These are phyloP conservation scores for Coprinopsis strossmayeri DNA, from an alignment of 768 basidiomycete genomes.

Conservation along the genomic window DNA sequence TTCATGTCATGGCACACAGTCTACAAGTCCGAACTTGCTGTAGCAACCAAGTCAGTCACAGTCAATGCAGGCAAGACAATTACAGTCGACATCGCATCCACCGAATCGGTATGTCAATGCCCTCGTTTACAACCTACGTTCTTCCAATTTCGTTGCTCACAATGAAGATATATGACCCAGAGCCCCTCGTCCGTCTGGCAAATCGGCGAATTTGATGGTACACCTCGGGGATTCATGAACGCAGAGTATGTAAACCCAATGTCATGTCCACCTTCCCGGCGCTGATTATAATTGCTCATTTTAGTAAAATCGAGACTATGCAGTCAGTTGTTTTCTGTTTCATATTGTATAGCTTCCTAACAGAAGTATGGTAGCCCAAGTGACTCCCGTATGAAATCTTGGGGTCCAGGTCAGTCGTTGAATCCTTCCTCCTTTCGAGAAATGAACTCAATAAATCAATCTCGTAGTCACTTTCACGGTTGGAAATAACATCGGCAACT, in stretches of 20 bases:
- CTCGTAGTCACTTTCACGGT: slow-evolving; percentile 25
- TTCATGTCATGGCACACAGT: slow-evolving; percentile 15
- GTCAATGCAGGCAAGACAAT: slow-evolving; percentile 20
- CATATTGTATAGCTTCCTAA: too few species aligned
- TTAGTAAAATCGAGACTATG: slow-evolving; percentile 28
- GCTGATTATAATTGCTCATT: not conserved
- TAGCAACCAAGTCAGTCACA: slow-evolving; percentile 20
- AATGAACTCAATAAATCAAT: not conserved
- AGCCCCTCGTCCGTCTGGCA: slow-evolving; percentile 26
- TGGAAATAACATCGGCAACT: slow-evolving; percentile 18
- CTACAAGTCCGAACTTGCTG: slow-evolving; percentile 30
- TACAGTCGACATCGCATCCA: slow-evolving; percentile 25
- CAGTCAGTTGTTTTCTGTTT: slow-evolving; percentile 23
- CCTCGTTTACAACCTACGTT: not conserved
- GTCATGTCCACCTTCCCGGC: not conserved
- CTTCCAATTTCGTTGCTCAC: too few species aligned
- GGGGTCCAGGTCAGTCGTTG: slow-evolving; percentile 27
- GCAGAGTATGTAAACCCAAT: slow-evolving; percentile 22
- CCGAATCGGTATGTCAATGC: slow-evolving; percentile 19
- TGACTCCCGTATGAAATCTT: slow-evolving; percentile 25
- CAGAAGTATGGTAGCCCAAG: slow-evolving; percentile 29
- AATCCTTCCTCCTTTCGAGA: not conserved
- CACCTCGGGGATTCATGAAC: slow-evolving; percentile 29
- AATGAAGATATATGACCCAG: slow-evolving; percentile 10
- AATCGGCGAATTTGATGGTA: slow-evolving; percentile 32